Base-by-base conservation (phyloP, 441 rosid species). In the Biscutella laevigata region DNA sequence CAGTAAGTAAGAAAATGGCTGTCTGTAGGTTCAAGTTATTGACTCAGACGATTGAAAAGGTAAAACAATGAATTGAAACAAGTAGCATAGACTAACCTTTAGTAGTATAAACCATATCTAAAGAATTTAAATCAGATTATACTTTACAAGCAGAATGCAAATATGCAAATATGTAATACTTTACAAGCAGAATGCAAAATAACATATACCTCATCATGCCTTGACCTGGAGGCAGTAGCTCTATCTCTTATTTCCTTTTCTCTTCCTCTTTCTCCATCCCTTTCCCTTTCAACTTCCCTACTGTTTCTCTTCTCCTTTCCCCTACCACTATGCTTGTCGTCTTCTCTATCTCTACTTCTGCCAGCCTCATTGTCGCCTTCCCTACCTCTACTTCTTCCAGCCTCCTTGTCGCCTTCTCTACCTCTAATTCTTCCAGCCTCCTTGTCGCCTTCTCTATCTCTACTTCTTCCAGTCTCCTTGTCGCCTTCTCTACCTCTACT, bases 171-270 rank as follows among this genome's bases (percentile, higher is more conserved):
- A n/a, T n/a, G n/a, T n/a, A n/a, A n/a, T n/a, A n/a, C n/a, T n/a
- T n/a, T n/a, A 27, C 30, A 11, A 4, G 38, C 29, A 29, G 16
- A 11, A 13, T 19, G 20, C 10, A 8, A 7, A 7, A 6, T 2
- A 5, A 22, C 15, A 19, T 14, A 34, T 14, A 85, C 97, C 95
- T 88, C 84, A 28, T 74, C 75, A 46, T 29, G 77, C 35, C 70
- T 69, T 29, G n/a, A n/a, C n/a, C n/a, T n/a, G n/a, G 67, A 51
- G 57, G 61, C 78, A 54, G 61, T 28, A 57, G 57, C 59, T 44
- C n/a, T n/a, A n/a, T n/a, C n/a, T n/a, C n/a, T n/a, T n/a, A n/a
- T n/a, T n/a, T n/a, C n/a, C n/a, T n/a, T n/a, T n/a, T n/a, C n/a
- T 47, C 57, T 40, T 54, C 53, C 67, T 49, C 20, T 66, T 14